These are phyloP conservation scores for Suillus tomentosus DNA, from an alignment of 768 basidiomycete genomes.

Conservation along the genomic window DNA sequence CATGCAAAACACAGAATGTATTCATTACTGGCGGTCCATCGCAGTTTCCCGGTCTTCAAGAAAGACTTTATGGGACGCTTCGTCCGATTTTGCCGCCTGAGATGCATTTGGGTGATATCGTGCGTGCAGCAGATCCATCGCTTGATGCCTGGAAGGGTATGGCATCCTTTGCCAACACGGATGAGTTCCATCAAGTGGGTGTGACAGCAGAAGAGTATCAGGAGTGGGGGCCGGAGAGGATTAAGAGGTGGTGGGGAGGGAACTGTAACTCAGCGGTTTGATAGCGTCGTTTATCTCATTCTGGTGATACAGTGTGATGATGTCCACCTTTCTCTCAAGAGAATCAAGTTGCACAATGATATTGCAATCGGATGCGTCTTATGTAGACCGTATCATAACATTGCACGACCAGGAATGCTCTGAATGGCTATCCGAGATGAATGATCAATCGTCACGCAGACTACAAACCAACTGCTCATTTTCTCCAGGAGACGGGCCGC, in stretches of 20 bases:
- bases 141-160: constrained; percentile 93
- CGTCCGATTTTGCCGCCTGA: constrained; percentile 85
- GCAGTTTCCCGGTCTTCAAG: constrained; percentile 65
- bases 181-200: constrained; percentile 52
- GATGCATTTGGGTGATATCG: constrained; percentile 61
- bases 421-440: too few relatives aligned
- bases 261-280: constrained; percentile 65
- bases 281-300: not conserved
- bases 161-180: constrained; percentile 69
- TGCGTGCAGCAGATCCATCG: constrained; percentile 61
- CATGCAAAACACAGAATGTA: constrained; percentile 60
- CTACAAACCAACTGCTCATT: too few relatives aligned
- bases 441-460: too few relatives aligned
- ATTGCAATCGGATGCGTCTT: too few relatives aligned
- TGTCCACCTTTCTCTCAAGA: too few relatives aligned
- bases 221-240: constrained; percentile 85
- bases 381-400: too few relatives aligned
- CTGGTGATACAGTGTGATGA: not conserved
- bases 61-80: constrained; percentile 71
- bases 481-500: too few relatives aligned
- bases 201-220: constrained; percentile 84
- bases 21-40: constrained; percentile 87
- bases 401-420: too few relatives aligned
- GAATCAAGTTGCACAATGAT: too few relatives aligned
- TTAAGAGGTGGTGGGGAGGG: constrained; percentile 90